These are phyloP conservation scores for Raffaelea arxii DNA, from an alignment of 2,329 filamentous ascomycete genomes.

Conservation along the genomic window DNA sequence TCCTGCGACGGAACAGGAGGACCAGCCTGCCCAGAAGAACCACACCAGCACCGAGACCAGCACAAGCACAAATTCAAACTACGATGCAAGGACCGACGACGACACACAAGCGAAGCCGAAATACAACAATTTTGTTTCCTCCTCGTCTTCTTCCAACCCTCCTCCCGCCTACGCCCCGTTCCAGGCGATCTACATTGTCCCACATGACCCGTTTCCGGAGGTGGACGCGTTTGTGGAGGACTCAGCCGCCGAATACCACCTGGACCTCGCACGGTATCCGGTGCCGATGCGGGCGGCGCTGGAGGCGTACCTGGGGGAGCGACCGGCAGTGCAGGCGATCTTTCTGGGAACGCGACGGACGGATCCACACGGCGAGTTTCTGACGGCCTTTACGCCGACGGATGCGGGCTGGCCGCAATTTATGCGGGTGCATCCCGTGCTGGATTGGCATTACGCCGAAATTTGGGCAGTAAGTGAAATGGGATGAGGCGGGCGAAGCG, in stretches of 20 bases:
- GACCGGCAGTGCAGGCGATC: conserved; percentile 60
- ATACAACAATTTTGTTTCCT: neutral
- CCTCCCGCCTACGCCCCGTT: conserved; percentile 36
- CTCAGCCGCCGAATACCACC: conserved; percentile 59
- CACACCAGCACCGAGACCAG: neutral
- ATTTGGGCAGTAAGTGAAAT: conserved; percentile 80
- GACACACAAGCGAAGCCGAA: conserved; percentile 1
- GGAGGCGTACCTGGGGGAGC: conserved; percentile 60
- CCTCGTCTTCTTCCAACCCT: conserved; percentile 9
- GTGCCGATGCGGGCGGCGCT: conserved; percentile 76
- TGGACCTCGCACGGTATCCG: conserved; percentile 65
- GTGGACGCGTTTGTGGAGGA: conserved; percentile 74
- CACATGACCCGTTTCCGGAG: conserved; percentile 71
- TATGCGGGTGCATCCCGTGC: conserved; percentile 88
- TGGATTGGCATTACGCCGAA: conserved; percentile 95
- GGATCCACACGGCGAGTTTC: conserved; percentile 73
- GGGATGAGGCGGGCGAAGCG: too few species aligned
- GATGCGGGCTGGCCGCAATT: conserved; percentile 86
- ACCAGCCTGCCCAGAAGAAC: neutral
- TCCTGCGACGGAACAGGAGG: neutral
- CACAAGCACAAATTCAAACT: neutral
- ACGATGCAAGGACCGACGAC: too few species aligned
- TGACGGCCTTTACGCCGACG: conserved; percentile 79
- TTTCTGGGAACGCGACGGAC: conserved; percentile 84
- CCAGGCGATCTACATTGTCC: conserved; percentile 82